Evolutionary conservation across 2,329 filamentous ascomycete species (phyloP).

Genomic region (Pseudogymnoascus sp.): DNA sequence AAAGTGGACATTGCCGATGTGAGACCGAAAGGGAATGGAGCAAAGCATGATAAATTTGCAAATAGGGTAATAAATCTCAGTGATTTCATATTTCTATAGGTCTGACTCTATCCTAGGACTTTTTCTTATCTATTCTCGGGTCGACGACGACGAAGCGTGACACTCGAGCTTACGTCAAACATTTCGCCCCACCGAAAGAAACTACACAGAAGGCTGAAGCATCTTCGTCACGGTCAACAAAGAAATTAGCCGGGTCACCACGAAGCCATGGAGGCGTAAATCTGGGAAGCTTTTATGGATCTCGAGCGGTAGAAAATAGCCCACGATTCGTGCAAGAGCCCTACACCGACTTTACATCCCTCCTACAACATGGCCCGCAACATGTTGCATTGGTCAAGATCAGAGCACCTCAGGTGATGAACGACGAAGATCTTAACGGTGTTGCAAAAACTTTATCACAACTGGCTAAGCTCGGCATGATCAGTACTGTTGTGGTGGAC

Average conservation of each 20-base stretch:
- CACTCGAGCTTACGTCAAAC: conserved; percentile 82
- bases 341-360: conserved; percentile 27
- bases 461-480: conserved; percentile 70
- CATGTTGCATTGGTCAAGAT: conserved; percentile 85
- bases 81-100: not conserved
- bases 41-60: conserved; percentile 39
- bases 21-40: conserved; percentile 30
- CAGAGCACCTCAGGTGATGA: conserved; percentile 60
- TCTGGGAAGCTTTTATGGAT: conserved; percentile 50
- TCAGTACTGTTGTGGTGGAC: conserved; percentile 76
- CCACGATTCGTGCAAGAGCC: conserved; percentile 50
- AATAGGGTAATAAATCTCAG: conserved; percentile 36
- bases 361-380: conserved; percentile 32
- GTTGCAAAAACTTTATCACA: conserved; percentile 79
- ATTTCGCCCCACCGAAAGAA: conserved; percentile 50
- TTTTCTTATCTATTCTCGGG: conserved; percentile 77
- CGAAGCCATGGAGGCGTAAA: conserved; percentile 42
- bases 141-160: conserved; percentile 89
- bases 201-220: conserved; percentile 29
- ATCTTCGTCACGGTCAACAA: conserved; percentile 21
- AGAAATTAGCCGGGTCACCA: conserved; percentile 5
- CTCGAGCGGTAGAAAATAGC: conserved; percentile 47
- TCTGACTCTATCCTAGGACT: conserved; percentile 49
- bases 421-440: conserved; percentile 60
- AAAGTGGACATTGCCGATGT: conserved; percentile 25